phyloP scores from a whole-genome alignment of 2,329 filamentous ascomycete species.

The Nothophoma quercina region DNA sequence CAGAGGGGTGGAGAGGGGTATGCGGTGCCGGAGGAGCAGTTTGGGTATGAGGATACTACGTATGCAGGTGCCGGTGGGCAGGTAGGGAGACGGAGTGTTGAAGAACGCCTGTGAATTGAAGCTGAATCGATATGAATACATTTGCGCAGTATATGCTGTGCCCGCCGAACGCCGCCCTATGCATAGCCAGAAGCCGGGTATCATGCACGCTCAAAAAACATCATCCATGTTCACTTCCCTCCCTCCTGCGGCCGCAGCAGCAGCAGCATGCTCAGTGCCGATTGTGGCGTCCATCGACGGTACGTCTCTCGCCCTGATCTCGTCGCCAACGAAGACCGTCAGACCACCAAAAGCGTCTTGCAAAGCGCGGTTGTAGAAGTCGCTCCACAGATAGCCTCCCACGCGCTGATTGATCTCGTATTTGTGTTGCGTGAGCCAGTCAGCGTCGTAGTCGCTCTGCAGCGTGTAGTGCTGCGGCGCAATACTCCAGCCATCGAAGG shows the following conservation, averaged over 20 bases:
- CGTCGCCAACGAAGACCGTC: conserved; percentile 85
- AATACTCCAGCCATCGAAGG: conserved; percentile 79
- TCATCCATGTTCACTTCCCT: conserved; percentile 57
- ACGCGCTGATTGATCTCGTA: conserved; percentile 72
- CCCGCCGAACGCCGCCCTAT: conserved; percentile 37
- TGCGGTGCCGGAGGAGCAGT: conserved; percentile 52
- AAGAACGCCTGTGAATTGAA: conserved; percentile 17
- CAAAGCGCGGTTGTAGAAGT: conserved; percentile 82
- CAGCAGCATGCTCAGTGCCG: conserved; percentile 49
- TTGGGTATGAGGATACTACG: conserved; percentile 51
- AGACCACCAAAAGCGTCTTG: conserved; percentile 91
- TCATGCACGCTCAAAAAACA: conserved; percentile 48
- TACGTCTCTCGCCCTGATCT: conserved; percentile 57
- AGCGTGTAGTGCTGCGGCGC: conserved; percentile 72
- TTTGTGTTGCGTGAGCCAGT: conserved; percentile 73
- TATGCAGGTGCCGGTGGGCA: conserved; percentile 49
- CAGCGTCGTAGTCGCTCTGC: conserved; percentile 74
- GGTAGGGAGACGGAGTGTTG: conserved; percentile 23
- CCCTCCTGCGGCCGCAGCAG: conserved; percentile 68
- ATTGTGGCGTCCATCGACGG: conserved; percentile 40
- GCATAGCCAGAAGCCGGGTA: conserved; percentile 41
- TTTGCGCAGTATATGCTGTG: not conserved
- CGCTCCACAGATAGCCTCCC: conserved; percentile 82
- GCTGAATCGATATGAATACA: not conserved
- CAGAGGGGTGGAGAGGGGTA: conserved; percentile 47